Evolutionary conservation across 495 filamentous ascomycete genomes (phyloP), one percentile per base, ranked within the genome.

Genomic region (Glarea lozoyensis): DNA sequence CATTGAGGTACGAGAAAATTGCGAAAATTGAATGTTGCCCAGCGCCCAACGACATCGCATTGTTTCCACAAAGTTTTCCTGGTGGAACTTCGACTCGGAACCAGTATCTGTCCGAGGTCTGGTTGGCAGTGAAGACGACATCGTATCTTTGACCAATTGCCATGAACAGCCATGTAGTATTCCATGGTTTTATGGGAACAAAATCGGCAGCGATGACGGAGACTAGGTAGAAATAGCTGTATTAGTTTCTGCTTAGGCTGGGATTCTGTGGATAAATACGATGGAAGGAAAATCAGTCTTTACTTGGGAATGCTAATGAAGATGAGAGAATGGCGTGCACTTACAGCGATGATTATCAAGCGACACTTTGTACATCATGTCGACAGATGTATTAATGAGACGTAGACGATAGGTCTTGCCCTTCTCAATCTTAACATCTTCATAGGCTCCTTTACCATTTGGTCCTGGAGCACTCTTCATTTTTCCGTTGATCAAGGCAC

Each of bases 141-240:
- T 84, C 73, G 57, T 81, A 81, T 25, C 82, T 72, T 61, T 85
- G 79, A 12, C 75, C 81, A 52, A 84, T 83, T 21, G 55, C 76
- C 38, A 86, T 64, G 25, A 60, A 53, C 5, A 86, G 36, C 25
- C 61, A 62, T 10, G 58, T 42, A 17, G 63, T 63, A 12, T 59
- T 62, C 30, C 59, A 58, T 2, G 74, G 60, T 11, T 57, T 50
- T 36, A 78, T 69, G 10, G 74, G 69, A 12, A 73, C 67, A 17
- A 68, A 55, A 47, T 76, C 70, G 17, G 49, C 49, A 9, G 56
- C 51, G 34, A 75, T 69, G 43, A 78, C 60, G 29, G 63, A 67
- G 44, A 70, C 55, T n/a, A 54, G n/a, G n/a, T n/a, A n/a, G n/a
- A n/a, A n/a, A n/a, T n/a, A n/a, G n/a, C n/a, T n/a, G n/a, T n/a